A percentile compares a stretch with the other conserved stretches of the same genome.
Evolutionary conservation across 2,329 filamentous ascomycete species (phyloP).

Genomic region (Phyllosticta paracitricarpa): DNA sequence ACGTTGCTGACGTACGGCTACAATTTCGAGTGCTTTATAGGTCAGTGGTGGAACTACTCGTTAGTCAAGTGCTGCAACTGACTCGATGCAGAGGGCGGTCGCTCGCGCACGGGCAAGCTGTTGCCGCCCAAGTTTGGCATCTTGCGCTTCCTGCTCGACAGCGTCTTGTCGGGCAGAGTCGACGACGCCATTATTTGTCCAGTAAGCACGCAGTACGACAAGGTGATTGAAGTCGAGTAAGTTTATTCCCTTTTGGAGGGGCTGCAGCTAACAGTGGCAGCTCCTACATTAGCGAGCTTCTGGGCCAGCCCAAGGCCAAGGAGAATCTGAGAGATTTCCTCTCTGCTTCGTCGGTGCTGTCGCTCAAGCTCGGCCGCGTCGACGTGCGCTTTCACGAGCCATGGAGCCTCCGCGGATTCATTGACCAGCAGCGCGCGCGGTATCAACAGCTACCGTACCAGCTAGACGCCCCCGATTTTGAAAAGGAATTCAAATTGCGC

Average conservation of each 20-base stretch:
- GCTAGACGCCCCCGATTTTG: slow-evolving; percentile 16
- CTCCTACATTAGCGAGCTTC: slow-evolving; percentile 86
- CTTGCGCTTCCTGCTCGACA: slow-evolving; percentile 82
- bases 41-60: neutral
- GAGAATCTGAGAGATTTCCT: slow-evolving; percentile 87
- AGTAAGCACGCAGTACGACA: slow-evolving; percentile 96
- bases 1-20: slow-evolving; percentile 81
- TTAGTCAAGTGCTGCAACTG: neutral
- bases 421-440: slow-evolving; percentile 62
- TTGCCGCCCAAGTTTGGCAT: slow-evolving; percentile 94
- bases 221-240: slow-evolving; percentile 88
- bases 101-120: slow-evolving; percentile 87
- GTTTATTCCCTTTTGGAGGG: slow-evolving; percentile 10
- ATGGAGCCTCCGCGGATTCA: slow-evolving; percentile 78
- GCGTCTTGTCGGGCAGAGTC: slow-evolving; percentile 75
- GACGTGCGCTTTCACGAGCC: slow-evolving; percentile 95
- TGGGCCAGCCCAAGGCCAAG: slow-evolving; percentile 90
- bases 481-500: slow-evolving; percentile 49
- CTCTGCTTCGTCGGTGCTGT: slow-evolving; percentile 79
- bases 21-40: slow-evolving; percentile 93
- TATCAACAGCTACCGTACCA: slow-evolving; percentile 32
- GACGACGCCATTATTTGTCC: slow-evolving; percentile 89
- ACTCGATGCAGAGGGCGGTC: slow-evolving; percentile 59
- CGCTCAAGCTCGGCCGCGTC: slow-evolving; percentile 77
- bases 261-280: slow-evolving; percentile 19